A percentile compares a stretch with the other conserved stretches of the same genome.
Evolutionary conservation across 768 basidiomycete genomes (phyloP).

Genomic region (Ephemerocybe angulata): DNA sequence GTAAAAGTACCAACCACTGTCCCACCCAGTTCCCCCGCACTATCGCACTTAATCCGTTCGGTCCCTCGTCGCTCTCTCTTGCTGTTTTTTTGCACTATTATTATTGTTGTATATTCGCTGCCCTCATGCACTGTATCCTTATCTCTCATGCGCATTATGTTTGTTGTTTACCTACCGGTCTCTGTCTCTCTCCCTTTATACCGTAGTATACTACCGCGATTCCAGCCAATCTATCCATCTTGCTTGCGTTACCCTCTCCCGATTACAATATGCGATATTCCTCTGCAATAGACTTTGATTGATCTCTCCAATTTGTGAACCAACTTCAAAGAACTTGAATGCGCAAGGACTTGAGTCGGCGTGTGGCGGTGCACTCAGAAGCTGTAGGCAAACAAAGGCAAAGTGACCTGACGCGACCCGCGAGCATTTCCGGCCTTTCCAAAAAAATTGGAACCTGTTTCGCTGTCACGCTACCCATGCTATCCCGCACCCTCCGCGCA

Average conservation of each 20-base stretch:
- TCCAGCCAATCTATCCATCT: neutral
- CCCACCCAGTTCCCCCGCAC: conserved; percentile 1
- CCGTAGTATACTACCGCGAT: neutral
- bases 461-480: neutral
- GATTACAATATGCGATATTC: too few relatives aligned
- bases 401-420: neutral
- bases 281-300: too few relatives aligned
- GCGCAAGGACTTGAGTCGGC: neutral
- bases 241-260: neutral
- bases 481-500: neutral
- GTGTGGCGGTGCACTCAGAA: neutral
- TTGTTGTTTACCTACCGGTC: conserved; percentile 17
- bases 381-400: conserved; percentile 9
- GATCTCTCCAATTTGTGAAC: conserved; percentile 4
- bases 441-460: neutral
- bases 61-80: conserved; percentile 14
- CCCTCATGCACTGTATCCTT: conserved; percentile 26
- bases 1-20: too few relatives aligned
- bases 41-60: conserved; percentile 14
- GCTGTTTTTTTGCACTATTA: conserved; percentile 27
- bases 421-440: too few relatives aligned
- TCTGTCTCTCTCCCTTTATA: conserved; percentile 14
- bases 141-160: conserved; percentile 17
- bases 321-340: neutral
- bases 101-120: conserved; percentile 49